phyloP scores from a whole-genome alignment of 2,329 filamentous ascomycete species.

The Spiromastix sp. region DNA sequence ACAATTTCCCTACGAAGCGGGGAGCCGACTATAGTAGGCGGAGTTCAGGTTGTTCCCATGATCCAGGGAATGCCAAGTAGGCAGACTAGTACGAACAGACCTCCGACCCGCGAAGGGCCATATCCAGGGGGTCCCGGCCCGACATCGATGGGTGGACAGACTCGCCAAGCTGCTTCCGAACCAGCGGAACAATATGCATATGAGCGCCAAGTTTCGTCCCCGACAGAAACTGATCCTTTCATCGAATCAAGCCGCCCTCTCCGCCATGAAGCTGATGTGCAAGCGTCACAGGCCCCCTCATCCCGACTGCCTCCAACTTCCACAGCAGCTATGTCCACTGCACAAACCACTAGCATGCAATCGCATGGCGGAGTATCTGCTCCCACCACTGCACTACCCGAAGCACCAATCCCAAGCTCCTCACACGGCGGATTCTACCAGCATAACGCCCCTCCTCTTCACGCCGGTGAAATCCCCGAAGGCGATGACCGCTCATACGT shows the following conservation, averaged over 20 bases:
- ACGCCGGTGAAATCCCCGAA: conserved; percentile 23
- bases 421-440: conserved; percentile 28
- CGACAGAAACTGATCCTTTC: conserved; percentile 54
- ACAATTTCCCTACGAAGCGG: conserved; percentile 78
- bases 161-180: conserved; percentile 20
- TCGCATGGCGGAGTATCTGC: no score
- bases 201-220: conserved; percentile 38
- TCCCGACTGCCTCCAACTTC: conserved; percentile 22
- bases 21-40: conserved; percentile 78
- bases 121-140: conserved; percentile 27
- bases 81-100: conserved; percentile 38
- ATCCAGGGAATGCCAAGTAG: conserved; percentile 56
- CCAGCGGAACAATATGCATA: conserved; percentile 40
- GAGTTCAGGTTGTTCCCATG: conserved; percentile 93
- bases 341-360: conserved; percentile 14
- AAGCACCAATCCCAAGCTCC: conserved; percentile 13
- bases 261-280: conserved; percentile 28
- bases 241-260: conserved; percentile 35
- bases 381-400: no score
- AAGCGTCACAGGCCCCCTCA: conserved; percentile 18
- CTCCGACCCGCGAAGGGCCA: conserved; percentile 37
- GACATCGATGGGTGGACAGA: conserved; percentile 21
- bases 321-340: conserved; percentile 17
- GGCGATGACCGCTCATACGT: conserved; percentile 40
- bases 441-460: conserved; percentile 24